Percentiles rank a stretch among this genome's conserved stretches.
phyloP scores from a whole-genome alignment of 73 alveolate species.

The Blepharisma japonicum region DNA sequence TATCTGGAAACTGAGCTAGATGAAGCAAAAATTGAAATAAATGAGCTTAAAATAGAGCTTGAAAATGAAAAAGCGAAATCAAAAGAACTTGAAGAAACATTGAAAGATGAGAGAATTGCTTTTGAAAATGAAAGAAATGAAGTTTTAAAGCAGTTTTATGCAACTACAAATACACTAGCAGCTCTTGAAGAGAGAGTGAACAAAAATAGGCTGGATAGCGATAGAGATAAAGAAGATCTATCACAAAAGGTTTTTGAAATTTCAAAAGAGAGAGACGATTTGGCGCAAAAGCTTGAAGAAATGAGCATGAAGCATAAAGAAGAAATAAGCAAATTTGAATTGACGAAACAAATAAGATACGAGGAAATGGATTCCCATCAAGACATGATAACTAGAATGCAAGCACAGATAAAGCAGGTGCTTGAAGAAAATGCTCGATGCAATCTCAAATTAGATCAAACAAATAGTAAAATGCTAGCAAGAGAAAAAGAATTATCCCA shows the following conservation, averaged over 20 bases:
- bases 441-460: too few relatives aligned
- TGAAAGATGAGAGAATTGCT: not conserved
- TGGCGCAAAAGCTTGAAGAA: too few relatives aligned
- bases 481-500: not conserved
- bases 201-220: not conserved
- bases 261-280: not conserved
- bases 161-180: too few relatives aligned
- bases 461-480: not conserved
- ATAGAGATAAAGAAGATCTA: not conserved
- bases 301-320: too few relatives aligned
- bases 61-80: not conserved
- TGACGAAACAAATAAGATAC: too few relatives aligned
- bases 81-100: slow-evolving; percentile 11
- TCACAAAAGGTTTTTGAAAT: not conserved
- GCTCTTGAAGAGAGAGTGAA: not conserved
- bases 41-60: not conserved
- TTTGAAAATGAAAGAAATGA: too few relatives aligned
- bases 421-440: too few relatives aligned
- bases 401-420: too few relatives aligned
- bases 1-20: not conserved
- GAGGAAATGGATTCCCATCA: too few relatives aligned
- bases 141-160: too few relatives aligned
- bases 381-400: too few relatives aligned
- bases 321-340: too few relatives aligned
- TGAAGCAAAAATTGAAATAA: not conserved